Percentiles rank a stretch among this genome's conserved stretches.
These are phyloP conservation scores for Kwoniella pini DNA, from an alignment of 768 basidiomycete species.

Conservation along the genomic window DNA sequence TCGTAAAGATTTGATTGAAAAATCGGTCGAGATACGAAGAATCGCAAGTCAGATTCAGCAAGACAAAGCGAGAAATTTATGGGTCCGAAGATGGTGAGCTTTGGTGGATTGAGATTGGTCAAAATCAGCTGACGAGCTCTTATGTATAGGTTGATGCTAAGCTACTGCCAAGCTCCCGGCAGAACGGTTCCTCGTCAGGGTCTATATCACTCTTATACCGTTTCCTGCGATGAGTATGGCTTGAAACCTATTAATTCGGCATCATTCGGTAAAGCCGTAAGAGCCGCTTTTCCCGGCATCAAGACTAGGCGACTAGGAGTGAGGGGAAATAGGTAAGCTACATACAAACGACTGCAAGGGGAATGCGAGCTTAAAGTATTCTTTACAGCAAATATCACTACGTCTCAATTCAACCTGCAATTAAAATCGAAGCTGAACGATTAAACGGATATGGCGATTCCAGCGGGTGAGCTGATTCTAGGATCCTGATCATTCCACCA, in stretches of 20 bases:
- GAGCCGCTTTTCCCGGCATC: slow-evolving; percentile 89
- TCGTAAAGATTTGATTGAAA: slow-evolving; percentile 16
- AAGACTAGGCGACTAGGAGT: slow-evolving; percentile 91
- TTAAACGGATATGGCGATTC: slow-evolving; percentile 50
- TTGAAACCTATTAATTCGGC: slow-evolving; percentile 95
- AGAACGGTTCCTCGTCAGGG: slow-evolving; percentile 86
- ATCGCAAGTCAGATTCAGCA: slow-evolving; percentile 17
- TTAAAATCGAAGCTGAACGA: slow-evolving; percentile 42
- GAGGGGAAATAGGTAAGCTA: slow-evolving; percentile 65
- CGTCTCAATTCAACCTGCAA: slow-evolving; percentile 32
- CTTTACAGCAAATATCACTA: slow-evolving; percentile 81
- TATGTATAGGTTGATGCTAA: slow-evolving; percentile 29
- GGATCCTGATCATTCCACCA: slow-evolving; percentile 41
- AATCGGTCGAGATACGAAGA: slow-evolving; percentile 25
- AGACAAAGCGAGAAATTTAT: slow-evolving; percentile 33
- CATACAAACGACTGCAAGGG: neutral
- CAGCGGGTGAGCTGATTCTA: slow-evolving; percentile 48
- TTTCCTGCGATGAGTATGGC: slow-evolving; percentile 88
- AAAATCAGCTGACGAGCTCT: neutral
- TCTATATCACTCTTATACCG: slow-evolving; percentile 87
- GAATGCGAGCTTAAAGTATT: slow-evolving; percentile 5
- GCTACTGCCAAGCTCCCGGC: slow-evolving; percentile 25
- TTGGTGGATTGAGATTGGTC: neutral
- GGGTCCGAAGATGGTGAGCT: slow-evolving; percentile 40
- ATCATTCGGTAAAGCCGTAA: slow-evolving; percentile 90